Evolutionary conservation across 2,329 filamentous ascomycete species (phyloP), one percentile per base, ranked within the genome.

Genomic region (Zarea fungicola): DNA sequence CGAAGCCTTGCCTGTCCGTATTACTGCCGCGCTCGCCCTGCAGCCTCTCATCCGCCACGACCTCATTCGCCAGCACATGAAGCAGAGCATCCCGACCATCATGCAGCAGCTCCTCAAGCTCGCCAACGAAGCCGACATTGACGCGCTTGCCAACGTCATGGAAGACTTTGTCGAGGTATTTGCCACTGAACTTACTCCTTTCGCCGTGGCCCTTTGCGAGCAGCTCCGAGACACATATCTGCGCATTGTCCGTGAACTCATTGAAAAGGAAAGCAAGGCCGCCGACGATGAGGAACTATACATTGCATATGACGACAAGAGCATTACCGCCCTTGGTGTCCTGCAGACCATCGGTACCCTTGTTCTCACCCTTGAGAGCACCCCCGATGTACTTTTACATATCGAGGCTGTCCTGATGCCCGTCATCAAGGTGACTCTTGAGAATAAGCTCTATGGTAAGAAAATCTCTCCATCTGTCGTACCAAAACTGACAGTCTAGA

Each of bases 81-180:
- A 96, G 70, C 84, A 91, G 62, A 96, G 91, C 65, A 99, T 99
- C 57, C 91, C 93, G 14, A 95, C 95, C 61, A 97, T 99, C 62
- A 99, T 99, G 93, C 95, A 97, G 70, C 92, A 99, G 69, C 78
- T 99, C 13, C 77, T 99, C 48, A 97, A 97, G 72, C 75, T 99
- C 50, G 92, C 93, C 23, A 99, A 99, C 63, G 93, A 99, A 69
- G 93, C 95, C 51, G 93, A 99, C 63, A 92, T 99, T 41, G 93
- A 99, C 67, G 91, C 93, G 5, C 76, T 99, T 34, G 92, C 93
- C 19, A 97, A 97, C 62, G 93, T 99, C 32, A 99, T 99, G 93
- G 93, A 99, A 69, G 93, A 99, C 63, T 99, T 99, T 63, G 93
- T 99, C 39, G 93, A 99, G 67, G 91, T 97, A 3, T 99, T 99